These are phyloP conservation scores for Talaromyces sp. DNA, from an alignment of 2,329 filamentous ascomycete species.

Conservation along the genomic window DNA sequence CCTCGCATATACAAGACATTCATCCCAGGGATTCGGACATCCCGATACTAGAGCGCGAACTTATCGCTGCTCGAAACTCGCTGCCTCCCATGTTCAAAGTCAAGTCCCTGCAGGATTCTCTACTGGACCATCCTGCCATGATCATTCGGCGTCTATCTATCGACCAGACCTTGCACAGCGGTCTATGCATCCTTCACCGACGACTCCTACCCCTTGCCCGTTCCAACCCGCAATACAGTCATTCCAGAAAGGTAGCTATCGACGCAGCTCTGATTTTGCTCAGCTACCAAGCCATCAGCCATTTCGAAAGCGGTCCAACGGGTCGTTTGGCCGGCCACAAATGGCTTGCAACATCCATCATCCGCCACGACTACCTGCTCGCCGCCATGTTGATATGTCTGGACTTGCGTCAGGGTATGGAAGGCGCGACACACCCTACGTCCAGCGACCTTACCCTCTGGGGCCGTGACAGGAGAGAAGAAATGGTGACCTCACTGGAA, in stretches of 20 bases:
- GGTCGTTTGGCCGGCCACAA: conserved; percentile 69
- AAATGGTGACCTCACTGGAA: conserved; percentile 71
- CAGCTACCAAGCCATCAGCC: conserved; percentile 67
- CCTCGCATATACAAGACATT: conserved; percentile 34
- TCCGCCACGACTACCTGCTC: conserved; percentile 76
- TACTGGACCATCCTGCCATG: conserved; percentile 61
- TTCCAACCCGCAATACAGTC: conserved; percentile 69
- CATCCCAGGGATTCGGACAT: conserved; percentile 54
- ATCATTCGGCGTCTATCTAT: conserved; percentile 73
- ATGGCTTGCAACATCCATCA: conserved; percentile 74
- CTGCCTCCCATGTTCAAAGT: conserved; percentile 73
- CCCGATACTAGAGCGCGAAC: conserved; percentile 48
- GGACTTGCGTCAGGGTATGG: conserved; percentile 62
- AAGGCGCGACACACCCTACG: conserved; percentile 18
- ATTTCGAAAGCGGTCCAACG: conserved; percentile 66
- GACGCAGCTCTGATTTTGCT: conserved; percentile 77
- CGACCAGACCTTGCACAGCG: conserved; percentile 56
- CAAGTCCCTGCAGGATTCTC: conserved; percentile 65
- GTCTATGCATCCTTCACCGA: conserved; percentile 76
- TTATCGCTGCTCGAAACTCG: conserved; percentile 54
- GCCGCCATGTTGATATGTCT: conserved; percentile 76
- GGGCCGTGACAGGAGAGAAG: conserved; percentile 49
- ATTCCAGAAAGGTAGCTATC: conserved; percentile 73
- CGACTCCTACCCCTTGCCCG: conserved; percentile 72
- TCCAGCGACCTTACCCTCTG: conserved; percentile 36